Evolutionary conservation across 441 rosid genomes (phyloP), one percentile per base, ranked within the genome.

Genomic region (Monsonia emarginata): DNA sequence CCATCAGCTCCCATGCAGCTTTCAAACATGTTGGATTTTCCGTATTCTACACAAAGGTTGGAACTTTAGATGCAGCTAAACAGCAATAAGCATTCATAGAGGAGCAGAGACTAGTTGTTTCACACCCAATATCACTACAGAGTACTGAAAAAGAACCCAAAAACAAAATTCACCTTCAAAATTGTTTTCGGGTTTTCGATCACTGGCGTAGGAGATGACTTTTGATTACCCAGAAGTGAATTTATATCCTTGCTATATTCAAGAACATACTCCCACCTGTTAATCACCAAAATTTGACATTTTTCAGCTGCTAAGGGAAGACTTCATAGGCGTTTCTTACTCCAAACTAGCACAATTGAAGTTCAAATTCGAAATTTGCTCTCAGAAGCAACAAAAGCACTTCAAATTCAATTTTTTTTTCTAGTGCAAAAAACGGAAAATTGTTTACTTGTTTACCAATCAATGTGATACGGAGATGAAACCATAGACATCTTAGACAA

Each of bases 1-100:
- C 97, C 93, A 94, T 83, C 80, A 93, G 76, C 81, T 89, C 94
- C 98, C 98, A 93, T 0, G 95, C 98, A 68, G 95, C 97, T 81
- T 84, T 91, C 72, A 89, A 82, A 75, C 77, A 75, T 8, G 80
- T 84, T 36, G 94, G 86, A 71, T 82, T 81, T 65, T 79, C 86
- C 64, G 63, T 77, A 74, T 72, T 80, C 92, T 89, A 64, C 76
- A 81, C 40, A 26, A 26, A 18, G 22, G 3, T 46, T 56, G n/a
- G n/a, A n/a, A n/a, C n/a, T n/a, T 48, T 42, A 10, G 5, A 10
- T 44, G 7, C 8, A 22, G 11, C 1, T 10, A 28, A 10, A 38
- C 24, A 6, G 11, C 5, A 50, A 18, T 50, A 50, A 8, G 57
- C 25, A 50, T 21, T 50, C 57, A 50, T 6, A 50, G n/a, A 18